phyloP scores from a whole-genome alignment of 805 yeast genomes.

The Candida lessepsii region DNA sequence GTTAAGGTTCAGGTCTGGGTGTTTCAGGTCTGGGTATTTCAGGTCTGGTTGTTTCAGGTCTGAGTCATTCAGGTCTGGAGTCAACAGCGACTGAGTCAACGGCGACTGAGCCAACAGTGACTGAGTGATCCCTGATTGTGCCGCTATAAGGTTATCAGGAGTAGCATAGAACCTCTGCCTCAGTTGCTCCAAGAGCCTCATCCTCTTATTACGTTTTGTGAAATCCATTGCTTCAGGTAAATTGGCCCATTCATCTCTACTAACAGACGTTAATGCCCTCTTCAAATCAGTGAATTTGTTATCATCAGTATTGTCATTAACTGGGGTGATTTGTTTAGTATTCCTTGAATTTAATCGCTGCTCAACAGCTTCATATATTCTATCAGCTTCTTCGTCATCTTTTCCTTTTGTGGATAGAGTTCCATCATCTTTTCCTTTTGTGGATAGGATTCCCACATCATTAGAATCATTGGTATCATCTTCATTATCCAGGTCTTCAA shows the following conservation, averaged over 20 bases:
- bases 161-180: conserved; percentile 76
- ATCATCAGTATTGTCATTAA: conserved; percentile 15
- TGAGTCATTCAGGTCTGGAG: too few species aligned
- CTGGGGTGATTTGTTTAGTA: conserved; percentile 10
- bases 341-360: conserved; percentile 33
- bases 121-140: conserved; percentile 29
- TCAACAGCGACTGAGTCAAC: too few species aligned
- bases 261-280: conserved; percentile 53
- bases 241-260: conserved; percentile 73
- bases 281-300: conserved; percentile 68
- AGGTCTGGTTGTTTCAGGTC: too few species aligned
- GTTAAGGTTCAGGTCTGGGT: too few species aligned
- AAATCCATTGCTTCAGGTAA: conserved; percentile 88
- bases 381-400: conserved; percentile 79
- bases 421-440: conserved; percentile 16
- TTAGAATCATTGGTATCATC: conserved; percentile 31
- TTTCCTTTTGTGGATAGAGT: conserved; percentile 28
- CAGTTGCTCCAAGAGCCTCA: conserved; percentile 57
- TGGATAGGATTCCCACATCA: conserved; percentile 24
- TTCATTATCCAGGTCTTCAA: conserved; percentile 22
- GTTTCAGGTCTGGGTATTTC: too few species aligned
- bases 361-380: conserved; percentile 67
- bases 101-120: too few species aligned
- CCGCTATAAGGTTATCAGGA: conserved; percentile 64
- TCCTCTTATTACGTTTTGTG: conserved; percentile 75